Evolutionary conservation across 768 basidiomycete genomes (phyloP).

Genomic region (Porpolomopsis calyptriformis): DNA sequence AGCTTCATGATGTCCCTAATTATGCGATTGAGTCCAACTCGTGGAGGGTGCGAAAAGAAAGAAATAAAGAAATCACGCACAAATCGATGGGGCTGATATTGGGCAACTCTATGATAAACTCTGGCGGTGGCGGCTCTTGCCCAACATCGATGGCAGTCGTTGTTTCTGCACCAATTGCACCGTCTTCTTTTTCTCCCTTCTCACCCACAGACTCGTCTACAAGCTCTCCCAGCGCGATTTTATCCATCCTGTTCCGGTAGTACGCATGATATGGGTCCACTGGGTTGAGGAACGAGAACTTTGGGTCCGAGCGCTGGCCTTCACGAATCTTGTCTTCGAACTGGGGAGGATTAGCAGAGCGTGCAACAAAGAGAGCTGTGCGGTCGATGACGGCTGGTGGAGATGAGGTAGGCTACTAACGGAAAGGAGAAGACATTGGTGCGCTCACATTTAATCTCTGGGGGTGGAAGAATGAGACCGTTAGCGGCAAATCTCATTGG

Average conservation of each 20-base stretch:
- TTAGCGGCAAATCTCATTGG: constrained; percentile 48
- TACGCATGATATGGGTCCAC: constrained; percentile 98
- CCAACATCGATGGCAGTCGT: constrained; percentile 52
- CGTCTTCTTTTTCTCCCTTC: constrained; percentile 34
- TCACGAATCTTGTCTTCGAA: constrained; percentile 98
- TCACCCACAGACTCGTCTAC: constrained; percentile 46
- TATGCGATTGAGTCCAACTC: constrained; percentile 5
- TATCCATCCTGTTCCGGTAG: constrained; percentile 86
- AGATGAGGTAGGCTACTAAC: constrained; percentile 7
- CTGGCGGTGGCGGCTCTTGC: constrained; percentile 64
- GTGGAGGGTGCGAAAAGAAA: constrained; percentile 1
- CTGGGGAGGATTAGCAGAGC: constrained; percentile 84
- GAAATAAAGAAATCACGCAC: constrained; percentile 52
- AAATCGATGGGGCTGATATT: constrained; percentile 82
- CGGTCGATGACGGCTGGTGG: constrained; percentile 83
- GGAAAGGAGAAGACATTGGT: constrained; percentile 15
- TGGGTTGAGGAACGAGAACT: constrained; percentile 97
- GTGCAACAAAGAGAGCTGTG: constrained; percentile 84
- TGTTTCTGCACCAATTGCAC: constrained; percentile 20
- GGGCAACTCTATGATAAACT: constrained; percentile 81
- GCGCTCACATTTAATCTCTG: constrained; percentile 81
- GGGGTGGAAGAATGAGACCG: constrained; percentile 91
- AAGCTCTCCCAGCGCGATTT: constrained; percentile 64
- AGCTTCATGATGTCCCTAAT: constrained; percentile 88
- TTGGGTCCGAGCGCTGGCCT: constrained; percentile 90